Conservation (phyloP, 257 asterid species). For the Osmanthus fragrans region DNA sequence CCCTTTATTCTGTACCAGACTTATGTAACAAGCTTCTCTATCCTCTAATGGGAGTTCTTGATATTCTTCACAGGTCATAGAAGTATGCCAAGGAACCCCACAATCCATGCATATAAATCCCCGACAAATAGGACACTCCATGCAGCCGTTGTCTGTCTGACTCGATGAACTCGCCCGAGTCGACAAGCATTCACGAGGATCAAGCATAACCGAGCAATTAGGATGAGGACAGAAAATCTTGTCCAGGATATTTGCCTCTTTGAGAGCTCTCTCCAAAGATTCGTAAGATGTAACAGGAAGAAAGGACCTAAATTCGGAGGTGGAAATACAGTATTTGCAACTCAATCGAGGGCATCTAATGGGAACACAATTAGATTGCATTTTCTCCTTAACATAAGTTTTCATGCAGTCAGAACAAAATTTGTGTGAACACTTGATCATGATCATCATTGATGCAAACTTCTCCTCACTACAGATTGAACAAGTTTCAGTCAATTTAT, state of each 20-base stretch:
- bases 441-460: conserved; percentile 66
- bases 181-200: conserved; percentile 63
- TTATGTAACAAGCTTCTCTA: conserved; percentile 53
- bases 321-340: conserved; percentile 73
- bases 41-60: conserved; percentile 65
- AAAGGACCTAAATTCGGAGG: conserved; percentile 60
- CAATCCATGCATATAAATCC: conserved; percentile 74
- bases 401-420: conserved; percentile 91
- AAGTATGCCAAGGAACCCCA: conserved; percentile 86
- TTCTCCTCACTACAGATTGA: conserved; percentile 85
- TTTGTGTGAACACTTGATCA: conserved; percentile 78
- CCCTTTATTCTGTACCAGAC: conserved; percentile 51
- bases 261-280: conserved; percentile 60
- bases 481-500: conserved; percentile 50
- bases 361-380: conserved; percentile 59
- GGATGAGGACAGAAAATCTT: conserved; percentile 68
- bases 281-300: conserved; percentile 72
- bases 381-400: conserved; percentile 74
- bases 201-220: conserved; percentile 70
- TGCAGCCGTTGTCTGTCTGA: conserved; percentile 50
- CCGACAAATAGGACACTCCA: conserved; percentile 81
- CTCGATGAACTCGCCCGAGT: conserved; percentile 57
- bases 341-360: conserved; percentile 71
- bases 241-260: conserved; percentile 43
- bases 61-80: conserved; percentile 76